Evolutionary conservation across 139 green algal genomes (phyloP), one percentile per base, ranked within the genome.

Genomic region (Asterochloris sp.): DNA sequence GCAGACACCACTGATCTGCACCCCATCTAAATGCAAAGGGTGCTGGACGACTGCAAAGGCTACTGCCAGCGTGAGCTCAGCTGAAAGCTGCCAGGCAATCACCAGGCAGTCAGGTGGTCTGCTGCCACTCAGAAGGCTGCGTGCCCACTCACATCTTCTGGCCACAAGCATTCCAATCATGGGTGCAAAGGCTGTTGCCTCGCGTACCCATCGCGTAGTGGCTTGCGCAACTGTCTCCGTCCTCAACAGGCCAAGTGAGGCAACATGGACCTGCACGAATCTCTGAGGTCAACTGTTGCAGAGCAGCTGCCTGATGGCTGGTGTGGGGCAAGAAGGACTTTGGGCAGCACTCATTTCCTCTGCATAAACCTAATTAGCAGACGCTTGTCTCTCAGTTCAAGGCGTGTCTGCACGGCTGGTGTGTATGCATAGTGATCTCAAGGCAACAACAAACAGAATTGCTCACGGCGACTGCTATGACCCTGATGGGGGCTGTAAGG

Each of bases 91-190:
- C 17, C 19, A 26, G 66, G 9, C 21, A 71, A 71, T 23, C 66
- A 21, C 21, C 19, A 8, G 66, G 21, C 17, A 23, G 21, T 71
- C 17, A 71, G 21, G 66, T 71, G 66, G 21, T 23, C 6, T 26
- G 66, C 21, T 71, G 17, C 17, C 66, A 71, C 66, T 8, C 19
- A 9, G 17, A 71, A 71, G 19, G 21, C 17, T 21, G 17, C 66
- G n/a, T 19, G 69, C 24, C 16, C 23, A 29, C 77, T 73, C 54
- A 81, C 77, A 81, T 74, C 62, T 74, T 15, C 77, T 62, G 13
- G 73, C 63, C 19, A 81, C 27, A 27, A 81, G 77, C 77, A 81
- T 81, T 11, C n/a, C 69, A 12, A 81, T 64, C 77, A 81, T 81
- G 27, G 77, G 77, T 14, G 62, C 77, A 74, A 74, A 81, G 28